phyloP scores from a whole-genome alignment of 139 green algal species.

The Yamagishiella unicocca region DNA sequence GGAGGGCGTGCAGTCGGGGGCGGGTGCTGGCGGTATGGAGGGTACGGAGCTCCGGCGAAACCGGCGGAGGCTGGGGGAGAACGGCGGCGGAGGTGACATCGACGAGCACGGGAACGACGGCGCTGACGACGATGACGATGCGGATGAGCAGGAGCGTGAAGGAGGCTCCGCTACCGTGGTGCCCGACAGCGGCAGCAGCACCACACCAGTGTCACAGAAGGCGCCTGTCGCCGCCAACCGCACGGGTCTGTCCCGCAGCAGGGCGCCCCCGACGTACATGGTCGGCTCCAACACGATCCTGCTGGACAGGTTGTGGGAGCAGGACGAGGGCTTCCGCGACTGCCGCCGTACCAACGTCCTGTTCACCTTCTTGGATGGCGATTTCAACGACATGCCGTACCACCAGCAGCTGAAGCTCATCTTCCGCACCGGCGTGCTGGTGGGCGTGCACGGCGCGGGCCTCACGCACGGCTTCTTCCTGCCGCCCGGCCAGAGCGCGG shows the following conservation, averaged over 20 bases:
- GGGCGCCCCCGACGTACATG: too few species aligned
- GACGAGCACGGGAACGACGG: conserved; percentile 28
- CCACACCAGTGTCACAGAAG: too few species aligned
- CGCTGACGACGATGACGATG: neutral
- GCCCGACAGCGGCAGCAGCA: too few species aligned
- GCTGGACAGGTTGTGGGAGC: conserved; percentile 7
- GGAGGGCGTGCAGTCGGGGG: too few species aligned
- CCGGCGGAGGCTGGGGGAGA: neutral
- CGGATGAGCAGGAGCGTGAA: conserved; percentile 15
- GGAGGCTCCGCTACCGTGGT: too few species aligned
- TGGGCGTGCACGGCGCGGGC: conserved; percentile 39
- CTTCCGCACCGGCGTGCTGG: conserved; percentile 35
- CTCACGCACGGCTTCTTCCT: conserved; percentile 45
- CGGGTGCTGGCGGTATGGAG: too few species aligned
- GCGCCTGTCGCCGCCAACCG: too few species aligned
- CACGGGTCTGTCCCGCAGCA: too few species aligned
- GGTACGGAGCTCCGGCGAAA: too few species aligned
- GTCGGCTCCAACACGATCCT: neutral
- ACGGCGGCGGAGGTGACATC: neutral
- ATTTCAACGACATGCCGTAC: conserved; percentile 45
- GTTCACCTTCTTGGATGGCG: conserved; percentile 37
- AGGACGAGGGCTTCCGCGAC: neutral
- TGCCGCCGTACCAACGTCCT: conserved; percentile 38
- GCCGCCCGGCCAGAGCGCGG: conserved; percentile 14
- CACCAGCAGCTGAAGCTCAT: conserved; percentile 23